These are phyloP conservation scores for Asparagopsis taxiformis DNA, from an alignment of 31 red algal species.

Conservation along the genomic window DNA sequence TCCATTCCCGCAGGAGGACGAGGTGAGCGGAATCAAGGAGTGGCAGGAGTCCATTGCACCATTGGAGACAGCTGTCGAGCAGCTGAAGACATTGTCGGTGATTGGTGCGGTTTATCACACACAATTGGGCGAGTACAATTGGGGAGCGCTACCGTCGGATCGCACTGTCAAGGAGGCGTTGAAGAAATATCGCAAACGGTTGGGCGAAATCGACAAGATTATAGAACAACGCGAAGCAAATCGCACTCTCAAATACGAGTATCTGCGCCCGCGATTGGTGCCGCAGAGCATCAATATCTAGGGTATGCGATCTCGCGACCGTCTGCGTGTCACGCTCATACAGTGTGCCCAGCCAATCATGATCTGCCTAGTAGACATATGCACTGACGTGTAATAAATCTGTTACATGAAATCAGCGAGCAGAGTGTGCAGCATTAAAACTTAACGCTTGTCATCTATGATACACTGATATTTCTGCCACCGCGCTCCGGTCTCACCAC, in stretches of 20 bases:
- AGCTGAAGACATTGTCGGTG: conserved; percentile 17
- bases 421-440: too few relatives aligned
- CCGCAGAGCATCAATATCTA: conserved; percentile 55
- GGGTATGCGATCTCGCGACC: not conserved
- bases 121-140: conserved; percentile 22
- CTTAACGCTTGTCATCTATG: too few relatives aligned
- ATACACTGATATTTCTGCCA: too few relatives aligned
- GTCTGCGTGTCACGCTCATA: too few relatives aligned
- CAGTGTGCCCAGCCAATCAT: too few relatives aligned
- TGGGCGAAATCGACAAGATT: conserved; percentile 13
- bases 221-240: conserved; percentile 20
- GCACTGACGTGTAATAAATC: too few relatives aligned
- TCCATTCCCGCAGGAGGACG: too few relatives aligned
- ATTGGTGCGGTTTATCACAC: conserved; percentile 31
- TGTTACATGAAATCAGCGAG: too few relatives aligned
- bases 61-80: conserved; percentile 11
- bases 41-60: conserved; percentile 14
- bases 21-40: too few relatives aligned
- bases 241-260: conserved; percentile 22
- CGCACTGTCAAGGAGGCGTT: not conserved
- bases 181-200: not conserved
- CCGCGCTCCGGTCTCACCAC: too few relatives aligned
- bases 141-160: conserved; percentile 3
- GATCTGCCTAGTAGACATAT: too few relatives aligned
- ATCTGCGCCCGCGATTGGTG: conserved; percentile 23